Evolutionary conservation across 2,329 filamentous ascomycete genomes (phyloP), one percentile per base, ranked within the genome.

Genomic region (Penicillium sp.): DNA sequence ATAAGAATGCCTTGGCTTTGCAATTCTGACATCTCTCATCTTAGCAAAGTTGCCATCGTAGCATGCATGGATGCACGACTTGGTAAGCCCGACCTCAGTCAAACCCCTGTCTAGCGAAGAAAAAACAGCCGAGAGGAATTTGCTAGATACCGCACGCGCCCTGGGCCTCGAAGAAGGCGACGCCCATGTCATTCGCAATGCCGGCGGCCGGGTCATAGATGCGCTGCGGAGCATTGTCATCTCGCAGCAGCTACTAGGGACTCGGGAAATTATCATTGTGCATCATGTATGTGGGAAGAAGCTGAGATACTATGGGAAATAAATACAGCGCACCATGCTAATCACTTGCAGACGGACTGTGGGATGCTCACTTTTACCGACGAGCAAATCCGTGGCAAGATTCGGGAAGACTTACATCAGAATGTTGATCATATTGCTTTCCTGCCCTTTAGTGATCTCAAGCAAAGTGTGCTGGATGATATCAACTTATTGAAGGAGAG

Each of bases 21-120:
- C 19, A 37, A 9, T 49, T 11, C n/a, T 44, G 16, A 11, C 8
- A 24, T 9, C 19, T 11, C 19, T 19, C 5, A 19, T 36, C 26
- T 10, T 42, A 68, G 63, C 23, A 65, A 65, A 26, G 56, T 62
- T 11, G 56, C 65, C n/a, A 59, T 64, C 82, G 81, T 93, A 40
- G 90, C 89, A 0, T 94, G 90, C 74, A 94, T 94, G 89, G 90
- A 94, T 67, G 88, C 90, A 5, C 85, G 90, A 10, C 59, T 71
- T 3, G 67, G 68, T 69, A 60, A 18, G 51, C 39, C 48, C 21
- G 11, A 14, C 24, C 5, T n/a, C 36, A 43, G 5, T 16, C n/a
- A n/a, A n/a, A n/a, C n/a, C n/a, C n/a, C n/a, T n/a, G 11, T 16
- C 21, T 26, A n/a, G n/a, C 28, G 19, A 37, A 0, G 14, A 23